phyloP scores from a whole-genome alignment of 2,329 filamentous ascomycete genomes.

The Fusarium sp. region DNA sequence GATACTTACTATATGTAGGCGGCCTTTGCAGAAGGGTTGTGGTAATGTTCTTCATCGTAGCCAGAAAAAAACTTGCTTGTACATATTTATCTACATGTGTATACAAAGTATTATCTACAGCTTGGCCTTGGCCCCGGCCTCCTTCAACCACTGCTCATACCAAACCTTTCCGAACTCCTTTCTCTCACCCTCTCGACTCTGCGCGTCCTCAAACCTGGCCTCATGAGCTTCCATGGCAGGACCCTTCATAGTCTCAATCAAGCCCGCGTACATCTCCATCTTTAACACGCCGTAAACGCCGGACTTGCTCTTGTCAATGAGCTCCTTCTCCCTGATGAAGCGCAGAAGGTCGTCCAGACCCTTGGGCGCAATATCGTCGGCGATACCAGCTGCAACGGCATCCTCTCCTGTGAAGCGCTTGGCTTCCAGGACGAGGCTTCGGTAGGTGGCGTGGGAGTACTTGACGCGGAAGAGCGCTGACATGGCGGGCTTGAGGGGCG shows the following conservation, averaged over 20 bases:
- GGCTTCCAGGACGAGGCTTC: conserved; percentile 79
- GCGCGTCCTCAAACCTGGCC: conserved; percentile 59
- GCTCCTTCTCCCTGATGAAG: conserved; percentile 69
- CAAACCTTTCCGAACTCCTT: conserved; percentile 61
- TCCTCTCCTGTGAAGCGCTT: conserved; percentile 73
- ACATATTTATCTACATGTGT: conserved; percentile 1
- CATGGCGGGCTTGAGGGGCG: conserved; percentile 81
- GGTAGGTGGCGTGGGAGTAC: conserved; percentile 67
- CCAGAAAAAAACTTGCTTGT: background rate
- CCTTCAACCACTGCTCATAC: conserved; percentile 63
- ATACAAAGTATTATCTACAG: conserved; percentile 43
- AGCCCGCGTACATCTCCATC: conserved; percentile 79
- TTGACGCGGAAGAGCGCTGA: conserved; percentile 80
- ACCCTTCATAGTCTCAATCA: conserved; percentile 68
- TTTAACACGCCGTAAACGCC: conserved; percentile 80
- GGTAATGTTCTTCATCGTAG: background rate
- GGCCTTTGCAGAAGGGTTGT: background rate
- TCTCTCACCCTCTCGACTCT: conserved; percentile 58
- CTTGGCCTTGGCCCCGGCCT: conserved; percentile 56
- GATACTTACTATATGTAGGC: background rate
- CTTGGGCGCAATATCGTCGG: conserved; percentile 72
- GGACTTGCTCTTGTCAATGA: conserved; percentile 72
- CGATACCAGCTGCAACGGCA: conserved; percentile 74
- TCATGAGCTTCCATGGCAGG: conserved; percentile 65
- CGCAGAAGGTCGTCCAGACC: conserved; percentile 72